phyloP scores from a whole-genome alignment of 164 flowering plant species.

The Nymphaea colorata region DNA sequence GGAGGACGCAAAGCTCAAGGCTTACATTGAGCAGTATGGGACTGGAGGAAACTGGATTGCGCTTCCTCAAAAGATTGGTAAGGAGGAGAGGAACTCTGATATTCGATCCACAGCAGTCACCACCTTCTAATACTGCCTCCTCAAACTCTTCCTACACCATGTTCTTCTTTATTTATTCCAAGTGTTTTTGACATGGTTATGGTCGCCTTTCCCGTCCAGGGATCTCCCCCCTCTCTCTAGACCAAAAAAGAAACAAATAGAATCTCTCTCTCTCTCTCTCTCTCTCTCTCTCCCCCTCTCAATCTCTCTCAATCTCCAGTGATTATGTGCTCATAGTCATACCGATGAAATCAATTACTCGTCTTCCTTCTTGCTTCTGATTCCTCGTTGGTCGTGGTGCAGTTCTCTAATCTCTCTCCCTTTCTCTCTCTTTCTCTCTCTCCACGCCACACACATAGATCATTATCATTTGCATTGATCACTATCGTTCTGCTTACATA shows the following conservation, averaged over 20 bases:
- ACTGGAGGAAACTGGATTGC: slow-evolving; percentile 92
- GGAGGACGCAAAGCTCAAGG: slow-evolving; percentile 71
- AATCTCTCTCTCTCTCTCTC: too few species aligned
- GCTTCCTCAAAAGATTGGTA: slow-evolving; percentile 80
- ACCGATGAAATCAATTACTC: too few species aligned
- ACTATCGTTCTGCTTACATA: slow-evolving; percentile 2
- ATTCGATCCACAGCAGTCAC: too few species aligned
- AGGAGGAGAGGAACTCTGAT: not conserved
- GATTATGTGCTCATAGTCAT: not conserved
- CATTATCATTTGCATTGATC: not conserved
- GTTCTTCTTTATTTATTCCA: not conserved
- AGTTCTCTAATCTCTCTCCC: not conserved
- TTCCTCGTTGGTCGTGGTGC: not conserved
- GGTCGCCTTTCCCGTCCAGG: not conserved
- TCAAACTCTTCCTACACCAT: not conserved
- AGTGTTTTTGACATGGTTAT: not conserved
- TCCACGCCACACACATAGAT: not conserved
- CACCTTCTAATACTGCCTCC: too few species aligned
- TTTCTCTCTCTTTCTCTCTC: not conserved
- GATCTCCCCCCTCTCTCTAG: not conserved
- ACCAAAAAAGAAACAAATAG: too few species aligned
- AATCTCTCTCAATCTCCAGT: not conserved
- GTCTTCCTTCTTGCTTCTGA: too few species aligned
- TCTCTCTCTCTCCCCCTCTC: not conserved
- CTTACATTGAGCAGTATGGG: slow-evolving; percentile 52